Conservation (phyloP, 371 early-diverging fungal species). For the Circinella minor region DNA sequence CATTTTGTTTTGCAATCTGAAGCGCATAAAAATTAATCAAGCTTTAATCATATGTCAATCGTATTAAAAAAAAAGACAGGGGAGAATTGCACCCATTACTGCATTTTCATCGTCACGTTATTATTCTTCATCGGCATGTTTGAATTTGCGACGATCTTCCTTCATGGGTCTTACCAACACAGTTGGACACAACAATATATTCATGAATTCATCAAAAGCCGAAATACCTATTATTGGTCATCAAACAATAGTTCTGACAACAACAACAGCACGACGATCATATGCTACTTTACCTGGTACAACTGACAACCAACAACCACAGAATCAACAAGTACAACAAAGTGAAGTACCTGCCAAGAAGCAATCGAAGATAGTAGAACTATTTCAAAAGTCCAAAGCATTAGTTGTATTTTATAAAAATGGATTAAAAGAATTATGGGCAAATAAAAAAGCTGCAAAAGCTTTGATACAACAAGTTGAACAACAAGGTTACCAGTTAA, state of each 20-base stretch:
- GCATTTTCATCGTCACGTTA: neutral
- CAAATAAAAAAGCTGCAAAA: slow-evolving; percentile 53
- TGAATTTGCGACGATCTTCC: neutral
- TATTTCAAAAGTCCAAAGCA: slow-evolving; percentile 48
- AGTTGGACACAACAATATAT: neutral
- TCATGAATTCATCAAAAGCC: neutral
- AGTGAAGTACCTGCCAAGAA: slow-evolving; percentile 1
- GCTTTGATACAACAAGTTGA: slow-evolving; percentile 33
- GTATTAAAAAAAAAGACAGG: neutral
- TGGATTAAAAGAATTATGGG: slow-evolving; percentile 63
- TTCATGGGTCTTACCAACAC: neutral
- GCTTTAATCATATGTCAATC: neutral
- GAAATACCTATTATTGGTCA: neutral
- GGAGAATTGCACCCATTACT: neutral
- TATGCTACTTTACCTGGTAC: neutral
- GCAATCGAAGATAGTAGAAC: slow-evolving; percentile 31
- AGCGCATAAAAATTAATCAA: neutral
- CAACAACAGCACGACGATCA: slow-evolving; percentile 2
- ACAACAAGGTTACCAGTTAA: slow-evolving; percentile 49
- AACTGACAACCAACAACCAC: neutral
- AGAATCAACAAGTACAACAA: neutral
- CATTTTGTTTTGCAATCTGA: neutral
- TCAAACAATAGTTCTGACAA: neutral
- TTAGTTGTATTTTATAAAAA: slow-evolving; percentile 58
- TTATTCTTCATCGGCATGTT: neutral